Evolutionary conservation across 345 rosid species (phyloP), one percentile per base, ranked within the genome.

Genomic region (Gossypium stocksii): DNA sequence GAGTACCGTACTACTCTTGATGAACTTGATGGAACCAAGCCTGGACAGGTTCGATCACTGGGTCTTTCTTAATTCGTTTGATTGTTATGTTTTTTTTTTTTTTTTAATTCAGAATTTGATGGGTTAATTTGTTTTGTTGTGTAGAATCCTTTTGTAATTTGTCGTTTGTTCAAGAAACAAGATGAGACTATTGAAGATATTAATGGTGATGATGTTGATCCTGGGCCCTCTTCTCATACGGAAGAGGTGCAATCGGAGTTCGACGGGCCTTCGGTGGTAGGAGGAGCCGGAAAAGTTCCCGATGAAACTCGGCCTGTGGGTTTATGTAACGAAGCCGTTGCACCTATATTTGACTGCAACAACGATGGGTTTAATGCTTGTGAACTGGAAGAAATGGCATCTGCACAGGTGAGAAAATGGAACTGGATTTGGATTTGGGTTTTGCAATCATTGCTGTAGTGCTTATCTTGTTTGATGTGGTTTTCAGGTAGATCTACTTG

Each of bases 1-100:
- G 98, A 94, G 86, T 92, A 92, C 77, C 95, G 97, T 7, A 83
- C 98, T 15, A 87, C 90, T 0, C 80, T 83, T 34, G 73, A 84
- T 3, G 95, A 92, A 49, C 89, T 92, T 19, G 85, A 83, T 48
- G 97, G 98, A 62, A 86, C 88, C n/a, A 83, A 85, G 51, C 97
- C 97, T 58, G 97, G 97, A 64, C 98, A 94, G 97, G 98, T 89
- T 34, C 3, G 11, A 13, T 64, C 65, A 34, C 65, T 15, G 52
- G 69, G 23, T 46, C 56, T 46, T 10, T 13, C 12, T 46, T 6
- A 0, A 3, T 66, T 41, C 9, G 11, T 66, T 45, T 44, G 48
- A 6, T 45, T 49, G 73, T 56, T 11, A 71, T 15, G 4, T 27
- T 51, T 13, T 58, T 12, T 10, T 10, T 10, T 63, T 29, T 16